A percentile compares a stretch with the other conserved stretches of the same genome.
phyloP scores from a whole-genome alignment of 2,329 filamentous ascomycete species.

The Phaeosphaeriaceae sp. region DNA sequence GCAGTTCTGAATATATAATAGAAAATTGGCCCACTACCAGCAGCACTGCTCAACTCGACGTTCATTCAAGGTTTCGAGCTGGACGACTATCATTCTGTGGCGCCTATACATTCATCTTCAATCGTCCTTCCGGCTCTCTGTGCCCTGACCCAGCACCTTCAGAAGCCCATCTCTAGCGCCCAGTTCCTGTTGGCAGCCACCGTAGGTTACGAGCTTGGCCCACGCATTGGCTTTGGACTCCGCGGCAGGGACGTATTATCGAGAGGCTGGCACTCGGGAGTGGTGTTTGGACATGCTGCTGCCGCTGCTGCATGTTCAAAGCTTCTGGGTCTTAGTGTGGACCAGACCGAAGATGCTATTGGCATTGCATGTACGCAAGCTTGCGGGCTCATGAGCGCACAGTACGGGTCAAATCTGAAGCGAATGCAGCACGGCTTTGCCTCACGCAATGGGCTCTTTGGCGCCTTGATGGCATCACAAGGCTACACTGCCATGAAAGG shows the following conservation, averaged over 20 bases:
- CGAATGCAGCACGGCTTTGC: slow-evolving; percentile 2
- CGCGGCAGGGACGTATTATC: background rate
- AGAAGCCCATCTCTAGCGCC: background rate
- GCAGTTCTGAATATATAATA: background rate
- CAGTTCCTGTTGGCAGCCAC: background rate
- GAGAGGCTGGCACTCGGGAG: background rate
- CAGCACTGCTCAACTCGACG: background rate
- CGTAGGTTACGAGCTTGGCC: background rate
- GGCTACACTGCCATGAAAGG: background rate
- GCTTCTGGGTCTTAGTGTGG: background rate
- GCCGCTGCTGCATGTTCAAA: background rate
- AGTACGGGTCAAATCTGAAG: background rate
- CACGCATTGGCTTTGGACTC: background rate
- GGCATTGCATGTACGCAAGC: slow-evolving; percentile 1
- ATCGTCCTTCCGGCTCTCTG: background rate
- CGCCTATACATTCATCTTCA: background rate
- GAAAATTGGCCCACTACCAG: background rate
- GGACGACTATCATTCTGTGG: background rate
- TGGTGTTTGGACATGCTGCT: background rate
- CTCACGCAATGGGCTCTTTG: background rate
- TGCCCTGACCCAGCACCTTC: background rate
- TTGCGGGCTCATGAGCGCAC: background rate
- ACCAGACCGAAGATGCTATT: background rate
- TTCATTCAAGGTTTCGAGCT: slow-evolving; percentile 2
- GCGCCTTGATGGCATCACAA: background rate